These are phyloP conservation scores for Angomonas ambiguus DNA, from an alignment of 208 protist genomes.

Conservation along the genomic window DNA sequence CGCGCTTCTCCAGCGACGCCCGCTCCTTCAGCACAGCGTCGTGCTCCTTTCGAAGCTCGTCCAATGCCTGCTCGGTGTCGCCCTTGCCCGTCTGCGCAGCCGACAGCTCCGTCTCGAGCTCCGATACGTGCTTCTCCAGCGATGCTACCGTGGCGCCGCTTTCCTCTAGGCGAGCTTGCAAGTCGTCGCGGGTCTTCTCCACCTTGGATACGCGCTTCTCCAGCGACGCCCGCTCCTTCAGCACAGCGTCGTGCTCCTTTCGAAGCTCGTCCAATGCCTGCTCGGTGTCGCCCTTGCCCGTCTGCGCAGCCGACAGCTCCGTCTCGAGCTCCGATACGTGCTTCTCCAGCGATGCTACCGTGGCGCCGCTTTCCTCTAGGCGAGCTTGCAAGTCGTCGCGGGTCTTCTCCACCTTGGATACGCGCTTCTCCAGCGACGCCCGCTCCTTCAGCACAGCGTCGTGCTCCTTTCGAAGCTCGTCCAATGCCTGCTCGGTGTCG, in stretches of 20 bases:
- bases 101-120: background rate
- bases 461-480: too few species aligned
- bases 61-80: background rate
- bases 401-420: too few species aligned
- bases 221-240: background rate
- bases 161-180: background rate
- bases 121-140: background rate
- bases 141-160: background rate
- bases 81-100: background rate
- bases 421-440: too few species aligned
- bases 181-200: background rate
- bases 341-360: background rate
- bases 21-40: conserved; percentile 5
- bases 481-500: too few species aligned
- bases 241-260: background rate
- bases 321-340: background rate
- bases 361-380: too few species aligned
- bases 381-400: too few species aligned
- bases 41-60: background rate
- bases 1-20: conserved; percentile 15
- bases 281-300: background rate
- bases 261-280: background rate
- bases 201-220: background rate
- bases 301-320: background rate
- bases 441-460: background rate